Conservation (phyloP, 1,284 basidiomycete genomes). For the Coriolopsis trogii region DNA sequence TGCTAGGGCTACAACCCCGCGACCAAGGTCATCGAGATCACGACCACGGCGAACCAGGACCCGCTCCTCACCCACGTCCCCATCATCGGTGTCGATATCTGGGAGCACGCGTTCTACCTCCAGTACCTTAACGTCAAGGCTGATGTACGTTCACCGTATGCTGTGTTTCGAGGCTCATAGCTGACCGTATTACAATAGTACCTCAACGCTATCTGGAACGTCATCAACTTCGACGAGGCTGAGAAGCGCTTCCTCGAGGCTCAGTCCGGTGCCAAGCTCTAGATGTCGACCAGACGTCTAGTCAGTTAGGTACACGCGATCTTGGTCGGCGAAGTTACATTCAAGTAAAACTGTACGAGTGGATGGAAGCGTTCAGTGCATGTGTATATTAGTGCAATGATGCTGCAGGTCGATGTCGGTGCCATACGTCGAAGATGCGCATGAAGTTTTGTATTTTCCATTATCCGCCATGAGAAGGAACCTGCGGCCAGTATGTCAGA, state of each 20-base stretch:
- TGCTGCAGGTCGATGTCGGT: constrained; percentile 6
- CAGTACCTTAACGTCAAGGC: constrained; percentile 79
- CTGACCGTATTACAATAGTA: constrained; percentile 47
- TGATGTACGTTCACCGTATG: constrained; percentile 50
- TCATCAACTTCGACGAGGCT: constrained; percentile 84
- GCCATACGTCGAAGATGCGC: background rate
- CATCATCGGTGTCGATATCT: constrained; percentile 88
- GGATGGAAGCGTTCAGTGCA: constrained; percentile 12
- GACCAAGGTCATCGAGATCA: constrained; percentile 70
- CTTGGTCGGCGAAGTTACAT: background rate
- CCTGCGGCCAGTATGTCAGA: too few species aligned
- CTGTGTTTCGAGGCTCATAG: background rate
- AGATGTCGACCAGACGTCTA: background rate
- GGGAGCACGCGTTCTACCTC: constrained; percentile 83
- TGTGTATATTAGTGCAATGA: constrained; percentile 21
- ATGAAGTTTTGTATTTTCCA: background rate
- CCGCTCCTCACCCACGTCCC: constrained; percentile 77
- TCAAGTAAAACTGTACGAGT: constrained; percentile 14
- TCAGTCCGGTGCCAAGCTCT: constrained; percentile 21
- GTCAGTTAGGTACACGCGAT: background rate
- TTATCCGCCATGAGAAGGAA: background rate
- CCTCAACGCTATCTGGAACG: constrained; percentile 80
- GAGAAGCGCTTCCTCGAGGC: constrained; percentile 67
- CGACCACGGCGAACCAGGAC: constrained; percentile 89
- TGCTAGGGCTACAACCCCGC: constrained; percentile 65